Evolutionary conservation across 805 yeast genomes (phyloP), one percentile per base, ranked within the genome.

Genomic region (Wickerhamiella shivajii): DNA sequence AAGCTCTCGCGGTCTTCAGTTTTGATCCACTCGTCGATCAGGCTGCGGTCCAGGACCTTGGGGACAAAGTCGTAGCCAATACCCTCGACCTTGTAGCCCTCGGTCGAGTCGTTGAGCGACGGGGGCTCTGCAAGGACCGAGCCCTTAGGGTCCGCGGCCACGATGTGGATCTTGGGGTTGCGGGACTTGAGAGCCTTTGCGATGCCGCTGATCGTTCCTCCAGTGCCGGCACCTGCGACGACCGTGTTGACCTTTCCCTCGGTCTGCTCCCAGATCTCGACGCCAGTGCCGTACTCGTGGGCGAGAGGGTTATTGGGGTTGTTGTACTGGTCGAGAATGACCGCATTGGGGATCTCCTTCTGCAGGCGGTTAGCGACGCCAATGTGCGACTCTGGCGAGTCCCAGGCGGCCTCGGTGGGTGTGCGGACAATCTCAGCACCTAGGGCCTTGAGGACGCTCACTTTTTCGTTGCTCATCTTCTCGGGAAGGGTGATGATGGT

Each of bases 181-280:
- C 75, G 67, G 53, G 72, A 79, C 60, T 79, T 79, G 53, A 80
- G 64, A 47, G 74, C 81, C 45, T 63, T 66, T 37, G 90, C 71
- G 45, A 78, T 77, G 60, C 93, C 93, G 33, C 79, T 62, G 51
- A 80, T 75, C 34, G 93, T 80, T 59, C 93, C 93, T 58, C 93
- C 93, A 38, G 93, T 80, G 59, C 93, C 93, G 6, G 93, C 93
- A 55, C 93, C 93, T 24, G 93, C 93, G 35, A 81, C 77, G 28
- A 81, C 63, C 40, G 75, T 81, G 35, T 71, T 71, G 34, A 81
- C 63, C 39, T 73, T 67, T 22, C 85, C 80, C 17, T 65, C 57
- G 11, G 87, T 69, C 57, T 80, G 93, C 40, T 73, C 71, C 74
- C 84, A 78, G 48, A 80, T 80, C 59, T 80, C 93, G 42, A 60